These are phyloP conservation scores for Stipa capillata DNA, from an alignment of 176 grass and related monocot species.

Conservation along the genomic window DNA sequence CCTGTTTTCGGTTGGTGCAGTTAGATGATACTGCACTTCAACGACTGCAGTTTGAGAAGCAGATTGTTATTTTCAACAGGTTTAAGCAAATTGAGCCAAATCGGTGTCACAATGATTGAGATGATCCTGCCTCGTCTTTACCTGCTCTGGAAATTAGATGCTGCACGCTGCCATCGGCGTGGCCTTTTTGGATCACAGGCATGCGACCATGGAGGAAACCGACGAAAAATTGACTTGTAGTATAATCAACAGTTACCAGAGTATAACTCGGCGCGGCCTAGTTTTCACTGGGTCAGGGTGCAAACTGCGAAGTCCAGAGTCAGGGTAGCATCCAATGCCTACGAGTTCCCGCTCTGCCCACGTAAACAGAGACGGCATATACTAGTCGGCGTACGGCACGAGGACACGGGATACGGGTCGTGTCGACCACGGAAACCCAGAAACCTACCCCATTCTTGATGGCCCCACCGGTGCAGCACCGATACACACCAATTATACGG, in stretches of 20 bases:
- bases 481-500: background rate
- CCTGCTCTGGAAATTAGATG: background rate
- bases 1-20: background rate
- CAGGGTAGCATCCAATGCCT: constrained; percentile 28
- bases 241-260: background rate
- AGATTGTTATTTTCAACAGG: background rate
- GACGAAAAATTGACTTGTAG: background rate
- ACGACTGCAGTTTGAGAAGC: background rate
- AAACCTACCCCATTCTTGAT: background rate
- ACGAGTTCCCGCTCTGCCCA: background rate
- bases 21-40: background rate
- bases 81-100: background rate
- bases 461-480: background rate
- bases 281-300: background rate
- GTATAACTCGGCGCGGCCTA: background rate
- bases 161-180: background rate
- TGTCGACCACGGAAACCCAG: background rate
- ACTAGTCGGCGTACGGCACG: background rate
- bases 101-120: background rate
- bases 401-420: background rate
- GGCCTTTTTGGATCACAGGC: background rate
- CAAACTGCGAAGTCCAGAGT: background rate
- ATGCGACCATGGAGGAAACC: background rate
- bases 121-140: background rate
- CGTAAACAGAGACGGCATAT: background rate